Evolutionary conservation across 768 basidiomycete species (phyloP), one percentile per base, ranked within the genome.

Genomic region (Infundibulicybe gibba): DNA sequence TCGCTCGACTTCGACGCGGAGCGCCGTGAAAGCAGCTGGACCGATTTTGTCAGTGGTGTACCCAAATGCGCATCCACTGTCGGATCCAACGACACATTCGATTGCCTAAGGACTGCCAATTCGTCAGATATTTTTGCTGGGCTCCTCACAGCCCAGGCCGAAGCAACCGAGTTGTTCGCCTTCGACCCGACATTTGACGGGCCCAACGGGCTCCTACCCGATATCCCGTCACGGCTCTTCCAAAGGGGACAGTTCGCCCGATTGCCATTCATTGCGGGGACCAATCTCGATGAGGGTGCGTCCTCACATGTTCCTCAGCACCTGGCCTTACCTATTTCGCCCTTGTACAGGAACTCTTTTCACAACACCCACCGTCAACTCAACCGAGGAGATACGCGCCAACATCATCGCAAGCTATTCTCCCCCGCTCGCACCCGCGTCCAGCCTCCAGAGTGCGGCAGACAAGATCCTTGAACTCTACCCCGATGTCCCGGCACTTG

Each of bases 251-350:
- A 52, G 3, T 65, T 64, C 34, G 51, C 60, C 2, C 54, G 56
- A 14, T 47, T 78, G 2, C 75, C 76, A 0, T 72, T 75, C 51
- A 76, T 78, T 20, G 57, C 70, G 40, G 75, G 75, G 14, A 69
- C 69, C 6, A 65, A 61, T 49, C 56, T 70, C 3, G 74, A 78
- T 52, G 75, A 77, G 65, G 74, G 76, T 75, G 17, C n/a, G 55
- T n/a, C 13, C 37, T 11, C 19, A 14, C 13, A 40, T 30, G 15
- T 13, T 16, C 12, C n/a, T 40, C 37, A 2, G 14, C n/a, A 38
- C 35, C 14, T 38, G 10, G 6, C 17, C 17, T 38, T n/a, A 38
- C 35, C 35, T 10, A 38, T 38, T 38, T 38, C 3, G 8, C 9
- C 13, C 5, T 14, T 17, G 25, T 8, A 0, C 20, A 74, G 74